Percentiles rank a stretch among this genome's conserved stretches.
These are phyloP conservation scores for Closterium sp. DNA, from an alignment of 139 green algal genomes.

Conservation along the genomic window DNA sequence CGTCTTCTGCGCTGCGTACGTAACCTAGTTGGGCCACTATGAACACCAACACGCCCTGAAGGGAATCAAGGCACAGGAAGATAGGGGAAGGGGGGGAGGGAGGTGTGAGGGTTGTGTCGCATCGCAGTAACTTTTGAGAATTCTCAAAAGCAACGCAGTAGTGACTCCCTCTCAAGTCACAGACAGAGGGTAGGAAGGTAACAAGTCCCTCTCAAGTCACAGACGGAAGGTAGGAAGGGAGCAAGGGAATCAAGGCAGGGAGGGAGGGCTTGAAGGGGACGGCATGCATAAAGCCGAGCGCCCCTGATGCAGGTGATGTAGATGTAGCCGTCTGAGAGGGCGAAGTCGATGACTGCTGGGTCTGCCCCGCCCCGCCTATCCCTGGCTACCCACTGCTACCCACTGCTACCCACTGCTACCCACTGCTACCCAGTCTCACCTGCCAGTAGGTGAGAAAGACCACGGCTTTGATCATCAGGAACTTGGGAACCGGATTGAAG, in stretches of 20 bases:
- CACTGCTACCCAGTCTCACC: background rate
- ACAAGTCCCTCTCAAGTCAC: background rate
- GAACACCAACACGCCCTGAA: slow-evolving; percentile 73
- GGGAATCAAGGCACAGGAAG: background rate
- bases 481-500: slow-evolving; percentile 69
- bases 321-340: no score
- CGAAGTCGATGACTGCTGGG: no score
- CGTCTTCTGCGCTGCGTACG: slow-evolving; percentile 58
- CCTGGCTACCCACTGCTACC: no score
- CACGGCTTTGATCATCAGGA: no score
- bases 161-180: background rate
- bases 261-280: slow-evolving; percentile 84
- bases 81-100: no score
- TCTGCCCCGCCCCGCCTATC: no score
- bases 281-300: slow-evolving; percentile 76
- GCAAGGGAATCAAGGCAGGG: background rate
- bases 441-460: slow-evolving; percentile 83
- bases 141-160: no score
- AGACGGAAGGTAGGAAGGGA: background rate
- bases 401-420: no score
- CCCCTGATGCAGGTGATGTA: no score
- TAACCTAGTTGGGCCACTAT: slow-evolving; percentile 59
- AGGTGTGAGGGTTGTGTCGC: no score
- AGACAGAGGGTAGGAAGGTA: background rate
- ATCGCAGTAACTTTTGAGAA: no score